Conservation (phyloP, 169 alveolate species). For the Cryptosporidium meleagridis region DNA sequence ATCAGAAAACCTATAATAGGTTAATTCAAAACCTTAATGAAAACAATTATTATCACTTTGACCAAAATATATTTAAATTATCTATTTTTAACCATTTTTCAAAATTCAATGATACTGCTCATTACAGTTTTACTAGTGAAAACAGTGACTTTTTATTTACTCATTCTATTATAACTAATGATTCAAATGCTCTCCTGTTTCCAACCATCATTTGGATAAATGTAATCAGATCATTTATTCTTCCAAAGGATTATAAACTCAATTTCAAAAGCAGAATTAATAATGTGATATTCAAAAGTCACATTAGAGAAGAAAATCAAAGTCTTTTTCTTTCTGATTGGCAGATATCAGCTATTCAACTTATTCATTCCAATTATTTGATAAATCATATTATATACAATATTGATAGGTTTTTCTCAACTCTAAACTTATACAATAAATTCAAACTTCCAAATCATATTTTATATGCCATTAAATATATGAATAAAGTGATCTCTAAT, state of each 20-base stretch:
- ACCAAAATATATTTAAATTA: not conserved
- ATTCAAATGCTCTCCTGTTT: not conserved
- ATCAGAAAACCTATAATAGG: not conserved
- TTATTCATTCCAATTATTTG: not conserved
- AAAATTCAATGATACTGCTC: not conserved
- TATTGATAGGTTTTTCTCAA: not conserved
- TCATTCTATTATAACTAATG: not conserved
- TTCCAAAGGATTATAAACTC: not conserved
- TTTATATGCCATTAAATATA: not conserved
- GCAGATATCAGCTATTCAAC: conserved; percentile 38
- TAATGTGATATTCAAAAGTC: not conserved
- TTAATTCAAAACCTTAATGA: conserved; percentile 16
- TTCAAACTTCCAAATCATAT: conserved; percentile 18
- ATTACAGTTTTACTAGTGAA: not conserved
- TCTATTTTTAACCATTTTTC: conserved; percentile 6
- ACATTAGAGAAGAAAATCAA: not conserved
- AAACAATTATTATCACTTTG: not conserved
- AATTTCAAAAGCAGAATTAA: conserved; percentile 47
- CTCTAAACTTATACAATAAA: conserved; percentile 1
- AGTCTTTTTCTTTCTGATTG: conserved; percentile 5
- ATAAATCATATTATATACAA: not conserved
- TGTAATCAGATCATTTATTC: not conserved
- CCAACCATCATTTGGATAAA: not conserved
- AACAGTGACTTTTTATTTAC: not conserved
- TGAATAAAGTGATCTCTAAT: not conserved